These are phyloP conservation scores for Alternaria ethzedia DNA, from an alignment of 2,329 filamentous ascomycete genomes.

Conservation along the genomic window DNA sequence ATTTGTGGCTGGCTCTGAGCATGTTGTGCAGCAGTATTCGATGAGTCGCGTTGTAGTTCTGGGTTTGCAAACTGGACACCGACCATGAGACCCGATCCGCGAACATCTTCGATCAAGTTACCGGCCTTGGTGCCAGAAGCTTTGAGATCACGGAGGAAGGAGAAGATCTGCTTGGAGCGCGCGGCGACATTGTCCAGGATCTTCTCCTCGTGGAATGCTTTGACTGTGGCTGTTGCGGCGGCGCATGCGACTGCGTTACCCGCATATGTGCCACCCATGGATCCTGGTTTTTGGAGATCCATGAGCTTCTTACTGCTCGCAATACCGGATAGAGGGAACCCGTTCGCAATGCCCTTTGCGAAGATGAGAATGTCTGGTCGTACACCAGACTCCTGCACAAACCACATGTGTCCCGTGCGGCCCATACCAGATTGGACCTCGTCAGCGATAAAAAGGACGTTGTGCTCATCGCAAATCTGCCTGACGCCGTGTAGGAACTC, in stretches of 20 bases:
- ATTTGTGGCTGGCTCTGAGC: constrained; percentile 31
- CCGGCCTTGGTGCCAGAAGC: constrained; percentile 32
- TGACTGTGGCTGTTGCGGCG: constrained; percentile 33
- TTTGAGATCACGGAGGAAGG: constrained; percentile 32
- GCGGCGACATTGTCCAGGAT: constrained; percentile 36
- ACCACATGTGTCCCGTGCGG: constrained; percentile 54
- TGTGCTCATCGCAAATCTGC: constrained; percentile 53
- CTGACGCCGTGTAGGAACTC: constrained; percentile 45
- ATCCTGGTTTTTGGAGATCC: constrained; percentile 37
- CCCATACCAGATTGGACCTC: constrained; percentile 55
- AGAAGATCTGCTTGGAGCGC: constrained; percentile 35
- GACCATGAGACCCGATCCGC: constrained; percentile 36
- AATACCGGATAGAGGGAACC: constrained; percentile 38
- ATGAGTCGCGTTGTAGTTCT: constrained; percentile 23
- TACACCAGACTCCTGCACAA: constrained; percentile 52
- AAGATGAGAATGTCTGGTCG: constrained; percentile 54
- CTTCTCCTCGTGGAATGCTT: constrained; percentile 36
- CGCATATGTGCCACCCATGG: constrained; percentile 40
- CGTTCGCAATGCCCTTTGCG: constrained; percentile 43
- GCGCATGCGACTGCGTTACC: constrained; percentile 40
- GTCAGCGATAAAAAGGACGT: constrained; percentile 52
- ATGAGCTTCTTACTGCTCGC: constrained; percentile 35
- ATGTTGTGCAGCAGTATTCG: constrained; percentile 23
- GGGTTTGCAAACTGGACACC: constrained; percentile 35
- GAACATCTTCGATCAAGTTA: constrained; percentile 36